Conservation (phyloP, 108 stramenopile genomes). For the Cyclostephanos tholiformis region DNA sequence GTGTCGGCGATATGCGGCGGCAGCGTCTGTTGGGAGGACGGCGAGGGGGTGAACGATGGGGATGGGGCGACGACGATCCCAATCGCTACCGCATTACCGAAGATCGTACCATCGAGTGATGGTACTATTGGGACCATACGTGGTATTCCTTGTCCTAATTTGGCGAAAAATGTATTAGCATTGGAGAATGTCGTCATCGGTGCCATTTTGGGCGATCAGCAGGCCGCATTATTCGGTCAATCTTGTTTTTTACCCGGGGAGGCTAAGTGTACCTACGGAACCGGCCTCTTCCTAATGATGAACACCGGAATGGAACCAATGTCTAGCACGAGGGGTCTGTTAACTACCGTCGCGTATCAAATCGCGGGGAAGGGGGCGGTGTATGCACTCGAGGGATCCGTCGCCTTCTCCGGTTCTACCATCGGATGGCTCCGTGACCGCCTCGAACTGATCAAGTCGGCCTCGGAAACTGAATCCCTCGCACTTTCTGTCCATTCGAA, state of each 20-base stretch:
- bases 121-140: constrained; percentile 44
- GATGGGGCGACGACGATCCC: too few relatives aligned
- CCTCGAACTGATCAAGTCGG: constrained; percentile 76
- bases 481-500: constrained; percentile 69
- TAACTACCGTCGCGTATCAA: constrained; percentile 97
- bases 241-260: constrained; percentile 88
- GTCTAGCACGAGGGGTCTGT: constrained; percentile 80
- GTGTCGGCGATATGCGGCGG: constrained; percentile 62
- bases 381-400: constrained; percentile 96
- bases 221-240: constrained; percentile 97
- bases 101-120: constrained; percentile 72
- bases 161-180: constrained; percentile 17
- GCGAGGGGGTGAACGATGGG: neutral
- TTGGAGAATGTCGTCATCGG: constrained; percentile 79
- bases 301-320: constrained; percentile 86
- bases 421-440: constrained; percentile 98
- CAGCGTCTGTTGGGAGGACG: constrained; percentile 32
- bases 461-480: constrained; percentile 85
- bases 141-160: constrained; percentile 36
- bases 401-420: constrained; percentile 91
- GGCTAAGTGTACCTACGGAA: constrained; percentile 97
- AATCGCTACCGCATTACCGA: constrained; percentile 61
- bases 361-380: constrained; percentile 65
- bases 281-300: constrained; percentile 97
- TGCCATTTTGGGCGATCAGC: constrained; percentile 96